These are phyloP conservation scores for Kodamaea nitidulidarum DNA, from an alignment of 805 yeast genomes.

Conservation along the genomic window DNA sequence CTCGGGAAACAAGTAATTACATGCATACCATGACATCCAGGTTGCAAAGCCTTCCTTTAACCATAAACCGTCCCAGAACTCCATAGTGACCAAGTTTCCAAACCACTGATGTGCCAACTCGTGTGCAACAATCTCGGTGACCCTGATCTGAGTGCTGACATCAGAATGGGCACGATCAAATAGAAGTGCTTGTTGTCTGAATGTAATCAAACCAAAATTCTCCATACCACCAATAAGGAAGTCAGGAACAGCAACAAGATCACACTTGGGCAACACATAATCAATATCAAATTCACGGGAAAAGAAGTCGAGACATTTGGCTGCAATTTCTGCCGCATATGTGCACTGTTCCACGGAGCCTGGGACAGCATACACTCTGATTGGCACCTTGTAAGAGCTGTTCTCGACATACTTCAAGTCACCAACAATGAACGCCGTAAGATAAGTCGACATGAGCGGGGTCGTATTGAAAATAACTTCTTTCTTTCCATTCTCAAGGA, in stretches of 20 bases:
- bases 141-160: conserved; percentile 61
- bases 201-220: conserved; percentile 77
- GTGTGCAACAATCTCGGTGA: conserved; percentile 82
- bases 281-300: conserved; percentile 69
- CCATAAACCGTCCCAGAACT: conserved; percentile 91
- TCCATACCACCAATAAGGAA: conserved; percentile 90
- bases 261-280: conserved; percentile 77
- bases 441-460: conserved; percentile 80
- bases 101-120: conserved; percentile 93
- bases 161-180: conserved; percentile 69
- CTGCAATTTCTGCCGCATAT: conserved; percentile 71
- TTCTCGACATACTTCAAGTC: conserved; percentile 72
- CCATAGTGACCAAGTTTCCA: conserved; percentile 87
- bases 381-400: conserved; percentile 64
- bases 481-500: conserved; percentile 43
- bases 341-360: conserved; percentile 69
- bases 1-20: conserved; percentile 71
- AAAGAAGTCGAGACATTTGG: conserved; percentile 68
- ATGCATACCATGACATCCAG: conserved; percentile 86
- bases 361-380: conserved; percentile 76
- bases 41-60: conserved; percentile 87
- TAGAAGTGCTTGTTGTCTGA: conserved; percentile 69
- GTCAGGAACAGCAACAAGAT: conserved; percentile 78
- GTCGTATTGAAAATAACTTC: conserved; percentile 64
- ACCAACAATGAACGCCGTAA: conserved; percentile 80